Conservation (phyloP, 345 rosid species). For the Excoecaria cochinchinensis region DNA sequence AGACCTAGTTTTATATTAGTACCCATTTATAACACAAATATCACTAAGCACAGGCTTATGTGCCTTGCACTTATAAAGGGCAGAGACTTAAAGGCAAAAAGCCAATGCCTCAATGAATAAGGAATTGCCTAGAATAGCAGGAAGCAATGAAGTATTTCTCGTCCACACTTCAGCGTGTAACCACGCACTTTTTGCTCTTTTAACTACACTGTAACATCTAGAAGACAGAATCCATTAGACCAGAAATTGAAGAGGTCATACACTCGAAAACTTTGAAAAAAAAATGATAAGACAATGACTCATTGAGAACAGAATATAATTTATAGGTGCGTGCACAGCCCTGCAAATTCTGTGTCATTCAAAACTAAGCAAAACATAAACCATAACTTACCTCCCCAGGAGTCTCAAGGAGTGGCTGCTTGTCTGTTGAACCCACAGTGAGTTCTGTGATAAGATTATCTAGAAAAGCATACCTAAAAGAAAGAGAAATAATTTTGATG, state of each 20-base stretch:
- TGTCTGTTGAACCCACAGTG: slow-evolving; percentile 69
- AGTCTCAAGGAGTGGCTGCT: slow-evolving; percentile 88
- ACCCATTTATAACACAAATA: no score
- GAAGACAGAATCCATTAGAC: no score
- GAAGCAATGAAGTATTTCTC: not conserved
- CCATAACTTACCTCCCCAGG: slow-evolving; percentile 69
- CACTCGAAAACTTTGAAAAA: not conserved
- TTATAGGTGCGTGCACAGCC: not conserved
- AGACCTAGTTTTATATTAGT: not conserved
- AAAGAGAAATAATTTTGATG: not conserved
- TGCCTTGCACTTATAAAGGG: no score
- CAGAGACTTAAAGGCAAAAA: no score
- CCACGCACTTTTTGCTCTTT: not conserved
- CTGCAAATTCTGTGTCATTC: not conserved
- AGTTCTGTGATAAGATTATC: slow-evolving; percentile 55
- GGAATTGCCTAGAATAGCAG: not conserved
- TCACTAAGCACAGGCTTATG: no score
- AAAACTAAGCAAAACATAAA: not conserved
- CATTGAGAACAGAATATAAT: not conserved
- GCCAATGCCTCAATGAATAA: not conserved
- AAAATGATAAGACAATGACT: not conserved
- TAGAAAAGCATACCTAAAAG: slow-evolving; percentile 53
- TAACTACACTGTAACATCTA: no score
- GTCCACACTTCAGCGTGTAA: not conserved
- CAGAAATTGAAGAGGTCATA: not conserved